Evolutionary conservation across 1,139 yeast genomes (phyloP).

Genomic region (Scheffersomyces titani): DNA sequence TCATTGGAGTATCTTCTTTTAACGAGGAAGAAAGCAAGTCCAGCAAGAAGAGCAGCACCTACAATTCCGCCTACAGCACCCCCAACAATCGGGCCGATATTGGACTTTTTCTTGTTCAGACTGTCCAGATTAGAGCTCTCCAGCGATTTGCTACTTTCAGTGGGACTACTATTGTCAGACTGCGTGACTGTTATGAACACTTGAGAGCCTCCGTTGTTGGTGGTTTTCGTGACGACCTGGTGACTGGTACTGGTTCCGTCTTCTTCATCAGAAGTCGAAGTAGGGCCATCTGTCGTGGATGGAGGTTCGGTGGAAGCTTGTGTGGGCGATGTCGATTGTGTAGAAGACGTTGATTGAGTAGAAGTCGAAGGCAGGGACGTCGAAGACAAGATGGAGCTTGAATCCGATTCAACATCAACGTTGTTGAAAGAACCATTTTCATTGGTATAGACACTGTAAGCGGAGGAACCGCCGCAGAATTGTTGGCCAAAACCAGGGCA

Average conservation of each 20-base stretch:
- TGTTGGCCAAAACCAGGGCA: slow-evolving; percentile 57
- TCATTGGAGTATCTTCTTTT: slow-evolving; percentile 43
- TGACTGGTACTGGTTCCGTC: slow-evolving; percentile 3
- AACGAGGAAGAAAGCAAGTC: slow-evolving; percentile 46
- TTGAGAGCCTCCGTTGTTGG: slow-evolving; percentile 15
- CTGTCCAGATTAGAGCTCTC: not conserved
- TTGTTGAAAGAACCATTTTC: slow-evolving; percentile 17
- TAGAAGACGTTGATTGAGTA: slow-evolving; percentile 16
- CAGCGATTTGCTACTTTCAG: not conserved
- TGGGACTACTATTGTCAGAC: slow-evolving; percentile 1
- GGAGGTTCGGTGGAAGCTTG: slow-evolving; percentile 9
- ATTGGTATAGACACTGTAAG: slow-evolving; percentile 32
- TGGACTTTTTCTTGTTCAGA: slow-evolving; percentile 14
- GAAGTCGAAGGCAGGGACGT: slow-evolving; percentile 9
- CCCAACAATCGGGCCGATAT: slow-evolving; percentile 63
- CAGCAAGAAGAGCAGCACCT: slow-evolving; percentile 47
- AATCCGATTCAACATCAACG: slow-evolving; percentile 3
- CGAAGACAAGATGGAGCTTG: slow-evolving; percentile 3
- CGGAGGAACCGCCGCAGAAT: slow-evolving; percentile 57
- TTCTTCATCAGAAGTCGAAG: not conserved
- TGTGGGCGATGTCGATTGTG: slow-evolving; percentile 18
- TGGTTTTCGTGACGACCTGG: slow-evolving; percentile 17
- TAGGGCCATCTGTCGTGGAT: slow-evolving; percentile 1
- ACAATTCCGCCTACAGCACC: slow-evolving; percentile 69
- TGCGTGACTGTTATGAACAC: slow-evolving; percentile 22